Evolutionary conservation across 176 grass and related monocot genomes (phyloP).

Genomic region (Eremochloa ophiuroides): DNA sequence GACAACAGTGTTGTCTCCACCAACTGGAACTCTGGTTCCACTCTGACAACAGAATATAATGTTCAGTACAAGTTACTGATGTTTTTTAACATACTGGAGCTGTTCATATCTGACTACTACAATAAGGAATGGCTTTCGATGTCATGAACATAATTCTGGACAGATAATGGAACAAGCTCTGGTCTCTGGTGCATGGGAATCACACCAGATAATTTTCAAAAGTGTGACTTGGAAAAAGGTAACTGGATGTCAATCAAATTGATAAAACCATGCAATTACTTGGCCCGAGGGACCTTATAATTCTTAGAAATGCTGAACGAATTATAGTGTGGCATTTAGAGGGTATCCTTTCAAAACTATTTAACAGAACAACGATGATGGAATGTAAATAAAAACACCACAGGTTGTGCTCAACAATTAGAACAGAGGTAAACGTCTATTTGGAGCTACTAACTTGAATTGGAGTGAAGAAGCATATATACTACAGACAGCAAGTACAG

Average conservation of each 20-base stretch:
- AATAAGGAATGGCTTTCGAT: background rate
- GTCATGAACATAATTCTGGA: background rate
- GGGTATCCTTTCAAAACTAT: background rate
- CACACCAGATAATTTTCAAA: constrained; percentile 6
- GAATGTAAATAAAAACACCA: background rate
- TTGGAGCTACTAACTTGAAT: background rate
- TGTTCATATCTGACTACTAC: background rate
- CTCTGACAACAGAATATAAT: constrained; percentile 19
- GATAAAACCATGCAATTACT: background rate
- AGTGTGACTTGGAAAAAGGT: background rate
- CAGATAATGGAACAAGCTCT: constrained; percentile 1
- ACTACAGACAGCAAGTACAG: background rate
- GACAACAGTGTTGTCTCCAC: constrained; percentile 43
- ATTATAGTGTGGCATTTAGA: background rate
- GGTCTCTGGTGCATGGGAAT: background rate
- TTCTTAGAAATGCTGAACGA: background rate
- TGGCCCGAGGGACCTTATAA: background rate
- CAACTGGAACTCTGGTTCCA: constrained; percentile 33
- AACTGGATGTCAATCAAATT: background rate
- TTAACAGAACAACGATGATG: background rate
- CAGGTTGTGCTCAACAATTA: background rate
- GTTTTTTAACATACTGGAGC: background rate
- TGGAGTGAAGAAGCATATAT: background rate
- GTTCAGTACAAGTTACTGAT: background rate
- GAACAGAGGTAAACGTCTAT: background rate